These are phyloP conservation scores for Plasmodium fragile DNA, from an alignment of 169 alveolate species.

Conservation along the genomic window DNA sequence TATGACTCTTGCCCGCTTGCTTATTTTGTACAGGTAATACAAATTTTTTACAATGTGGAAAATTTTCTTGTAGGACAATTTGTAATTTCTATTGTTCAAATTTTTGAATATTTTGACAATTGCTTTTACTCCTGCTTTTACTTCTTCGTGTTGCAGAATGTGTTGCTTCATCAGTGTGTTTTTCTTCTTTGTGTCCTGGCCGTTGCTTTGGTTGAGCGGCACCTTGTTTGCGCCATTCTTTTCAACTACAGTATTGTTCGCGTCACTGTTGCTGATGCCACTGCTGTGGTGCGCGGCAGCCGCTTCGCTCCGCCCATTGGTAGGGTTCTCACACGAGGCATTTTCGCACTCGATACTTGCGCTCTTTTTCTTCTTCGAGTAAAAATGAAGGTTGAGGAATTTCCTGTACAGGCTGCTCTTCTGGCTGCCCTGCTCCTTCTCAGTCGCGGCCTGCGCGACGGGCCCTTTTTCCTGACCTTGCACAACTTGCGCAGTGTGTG, in stretches of 20 bases:
- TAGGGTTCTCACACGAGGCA: not conserved
- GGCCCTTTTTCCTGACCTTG: not conserved
- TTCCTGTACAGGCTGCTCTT: constrained; percentile 33
- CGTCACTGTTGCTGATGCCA: not conserved
- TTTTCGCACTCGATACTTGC: not conserved
- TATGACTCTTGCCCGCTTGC: constrained; percentile 51
- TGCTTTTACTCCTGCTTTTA: constrained; percentile 1
- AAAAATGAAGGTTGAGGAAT: constrained; percentile 33
- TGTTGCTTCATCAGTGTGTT: not conserved
- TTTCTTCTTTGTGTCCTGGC: not conserved
- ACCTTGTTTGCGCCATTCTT: too few relatives aligned
- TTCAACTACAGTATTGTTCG: too few relatives aligned
- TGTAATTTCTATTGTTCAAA: constrained; percentile 27
- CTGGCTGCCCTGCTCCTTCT: not conserved
- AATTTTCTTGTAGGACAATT: constrained; percentile 11
- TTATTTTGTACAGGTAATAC: constrained; percentile 52
- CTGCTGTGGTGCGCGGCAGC: not conserved
- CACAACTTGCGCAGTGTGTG: not conserved
- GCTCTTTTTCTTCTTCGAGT: constrained; percentile 12
- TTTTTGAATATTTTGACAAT: constrained; percentile 25
- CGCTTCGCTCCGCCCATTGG: not conserved
- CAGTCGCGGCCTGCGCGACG: not conserved
- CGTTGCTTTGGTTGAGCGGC: not conserved
- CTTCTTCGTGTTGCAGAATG: constrained; percentile 10
- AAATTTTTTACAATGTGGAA: constrained; percentile 31